These are phyloP conservation scores for Cryptococcus wingfieldii DNA, from an alignment of 1,284 basidiomycete species.

Conservation along the genomic window DNA sequence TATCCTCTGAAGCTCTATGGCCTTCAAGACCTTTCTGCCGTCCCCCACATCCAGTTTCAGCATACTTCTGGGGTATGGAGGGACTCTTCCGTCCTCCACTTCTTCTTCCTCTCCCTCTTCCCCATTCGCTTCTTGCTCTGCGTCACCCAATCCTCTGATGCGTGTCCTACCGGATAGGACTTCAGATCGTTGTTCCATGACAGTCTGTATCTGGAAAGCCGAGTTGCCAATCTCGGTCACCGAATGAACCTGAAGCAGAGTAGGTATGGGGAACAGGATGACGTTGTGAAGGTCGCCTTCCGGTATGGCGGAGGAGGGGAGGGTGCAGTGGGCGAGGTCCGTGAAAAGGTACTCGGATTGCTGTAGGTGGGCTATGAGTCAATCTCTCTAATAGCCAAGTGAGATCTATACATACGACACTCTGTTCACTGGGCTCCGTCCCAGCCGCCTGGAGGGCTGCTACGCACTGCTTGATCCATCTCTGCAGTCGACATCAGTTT, in stretches of 20 bases:
- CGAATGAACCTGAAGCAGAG: conserved; percentile 36
- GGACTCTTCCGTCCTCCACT: conserved; percentile 32
- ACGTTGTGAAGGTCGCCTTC: conserved; percentile 18
- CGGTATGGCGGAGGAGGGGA: conserved; percentile 17
- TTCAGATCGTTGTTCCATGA: conserved; percentile 42
- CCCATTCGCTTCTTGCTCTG: not conserved
- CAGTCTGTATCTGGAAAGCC: conserved; percentile 40
- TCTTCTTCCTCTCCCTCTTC: conserved; percentile 21
- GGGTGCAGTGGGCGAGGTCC: conserved; percentile 30
- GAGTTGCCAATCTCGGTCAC: conserved; percentile 42
- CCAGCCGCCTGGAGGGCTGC: conserved; percentile 24
- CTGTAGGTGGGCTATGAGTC: conserved; percentile 25
- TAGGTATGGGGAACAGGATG: conserved; percentile 30
- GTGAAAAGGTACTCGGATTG: conserved; percentile 35
- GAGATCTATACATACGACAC: conserved; percentile 17
- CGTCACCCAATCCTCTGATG: conserved; percentile 42
- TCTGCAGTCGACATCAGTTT: conserved; percentile 1
- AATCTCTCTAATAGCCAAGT: conserved; percentile 7
- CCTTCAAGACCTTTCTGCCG: conserved; percentile 35
- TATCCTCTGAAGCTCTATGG: conserved; percentile 43
- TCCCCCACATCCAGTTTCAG: conserved; percentile 40
- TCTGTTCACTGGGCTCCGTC: conserved; percentile 10
- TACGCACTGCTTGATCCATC: conserved; percentile 32
- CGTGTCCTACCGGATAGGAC: conserved; percentile 39
- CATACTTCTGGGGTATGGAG: conserved; percentile 46